These are phyloP conservation scores for Metschnikowia bowlesiae DNA, from an alignment of 805 yeast species.

Conservation along the genomic window DNA sequence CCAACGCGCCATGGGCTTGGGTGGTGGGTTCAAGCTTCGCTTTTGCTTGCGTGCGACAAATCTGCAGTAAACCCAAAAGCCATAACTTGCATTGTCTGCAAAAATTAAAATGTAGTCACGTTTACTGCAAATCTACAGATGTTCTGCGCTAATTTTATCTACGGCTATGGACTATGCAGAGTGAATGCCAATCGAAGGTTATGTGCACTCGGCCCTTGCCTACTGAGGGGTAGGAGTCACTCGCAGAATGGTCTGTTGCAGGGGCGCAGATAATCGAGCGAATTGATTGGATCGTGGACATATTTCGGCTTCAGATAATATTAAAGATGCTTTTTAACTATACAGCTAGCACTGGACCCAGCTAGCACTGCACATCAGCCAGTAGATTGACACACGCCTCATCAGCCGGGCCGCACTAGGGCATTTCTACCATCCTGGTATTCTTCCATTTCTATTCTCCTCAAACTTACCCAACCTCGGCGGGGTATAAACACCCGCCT, in stretches of 20 bases:
- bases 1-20: not conserved
- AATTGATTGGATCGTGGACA: not conserved
- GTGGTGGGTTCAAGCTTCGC: not conserved
- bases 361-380: not conserved
- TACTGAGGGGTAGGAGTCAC: not conserved
- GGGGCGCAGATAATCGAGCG: not conserved
- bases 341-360: not conserved
- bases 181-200: not conserved
- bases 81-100: not conserved
- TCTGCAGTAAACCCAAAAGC: not conserved
- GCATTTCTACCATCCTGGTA: constrained; percentile 2
- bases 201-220: constrained; percentile 1
- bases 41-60: not conserved
- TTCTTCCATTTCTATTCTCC: constrained; percentile 1
- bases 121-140: not conserved
- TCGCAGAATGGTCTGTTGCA: not conserved
- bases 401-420: constrained; percentile 1
- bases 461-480: constrained; percentile 12
- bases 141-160: not conserved
- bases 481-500: constrained; percentile 9
- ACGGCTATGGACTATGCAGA: not conserved
- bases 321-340: too few species aligned
- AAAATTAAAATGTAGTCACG: not conserved
- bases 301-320: not conserved
- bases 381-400: not conserved